These are phyloP conservation scores for Yamadazyma conglobata DNA, from an alignment of 1,139 yeast genomes.

Conservation along the genomic window DNA sequence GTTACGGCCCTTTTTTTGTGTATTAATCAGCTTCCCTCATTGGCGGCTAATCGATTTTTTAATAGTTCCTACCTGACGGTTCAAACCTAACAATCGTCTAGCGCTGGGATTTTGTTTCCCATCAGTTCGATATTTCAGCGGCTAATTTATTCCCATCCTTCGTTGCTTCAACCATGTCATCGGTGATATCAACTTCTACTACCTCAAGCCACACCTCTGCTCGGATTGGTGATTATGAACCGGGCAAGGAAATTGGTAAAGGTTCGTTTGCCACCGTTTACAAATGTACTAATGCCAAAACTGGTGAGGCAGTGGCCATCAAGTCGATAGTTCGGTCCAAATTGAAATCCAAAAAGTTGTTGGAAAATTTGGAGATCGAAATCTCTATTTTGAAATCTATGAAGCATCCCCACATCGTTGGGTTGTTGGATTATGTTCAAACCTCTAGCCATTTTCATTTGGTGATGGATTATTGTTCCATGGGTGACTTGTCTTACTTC, in stretches of 20 bases:
- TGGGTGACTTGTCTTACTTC: slow-evolving; percentile 89
- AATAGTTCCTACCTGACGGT: too few species aligned
- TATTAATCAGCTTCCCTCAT: too few species aligned
- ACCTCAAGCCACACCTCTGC: too few species aligned
- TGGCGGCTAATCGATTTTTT: too few species aligned
- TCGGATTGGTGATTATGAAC: slow-evolving; percentile 30
- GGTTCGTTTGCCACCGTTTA: slow-evolving; percentile 51
- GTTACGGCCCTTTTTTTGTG: too few species aligned
- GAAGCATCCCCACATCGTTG: slow-evolving; percentile 91
- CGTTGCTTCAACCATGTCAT: too few species aligned
- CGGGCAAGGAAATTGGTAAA: slow-evolving; percentile 49
- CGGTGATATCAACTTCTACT: too few species aligned
- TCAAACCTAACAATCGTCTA: too few species aligned
- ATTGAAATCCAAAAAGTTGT: slow-evolving; percentile 76
- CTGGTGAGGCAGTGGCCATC: slow-evolving; percentile 70
- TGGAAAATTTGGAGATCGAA: slow-evolving; percentile 89
- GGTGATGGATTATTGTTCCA: slow-evolving; percentile 95
- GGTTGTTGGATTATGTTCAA: slow-evolving; percentile 75
- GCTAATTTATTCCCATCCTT: too few species aligned
- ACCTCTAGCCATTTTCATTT: slow-evolving; percentile 79
- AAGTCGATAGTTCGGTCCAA: slow-evolving; percentile 83
- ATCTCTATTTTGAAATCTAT: slow-evolving; percentile 80
- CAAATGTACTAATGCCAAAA: slow-evolving; percentile 40
- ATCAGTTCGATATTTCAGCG: too few species aligned
- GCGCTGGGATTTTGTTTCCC: too few species aligned